Evolutionary conservation across 352 stramenopile species (phyloP), one percentile per base, ranked within the genome.

Genomic region (Peronospora farinosa): DNA sequence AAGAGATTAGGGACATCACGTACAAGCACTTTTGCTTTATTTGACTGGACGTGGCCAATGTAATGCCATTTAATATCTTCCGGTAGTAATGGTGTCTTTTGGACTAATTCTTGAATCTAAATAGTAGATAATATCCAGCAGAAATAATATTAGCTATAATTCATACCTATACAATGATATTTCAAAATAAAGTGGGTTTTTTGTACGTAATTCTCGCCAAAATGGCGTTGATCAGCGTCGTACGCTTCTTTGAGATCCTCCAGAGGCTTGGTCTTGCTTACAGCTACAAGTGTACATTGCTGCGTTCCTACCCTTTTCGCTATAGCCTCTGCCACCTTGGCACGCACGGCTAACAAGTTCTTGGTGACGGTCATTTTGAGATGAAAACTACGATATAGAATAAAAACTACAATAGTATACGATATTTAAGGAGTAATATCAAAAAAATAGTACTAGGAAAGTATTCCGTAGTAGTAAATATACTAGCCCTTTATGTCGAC

Each of bases 151-250:
- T n/a, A n/a, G n/a, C n/a, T n/a, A n/a, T n/a, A n/a, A n/a, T n/a
- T n/a, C n/a, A n/a, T n/a, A 21, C 30, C 19, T 3, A 21, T 21
- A 3, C 1, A 3, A 21, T 21, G 19, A 21, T 21, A 36, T n/a
- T n/a, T n/a, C n/a, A n/a, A n/a, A n/a, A n/a, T 50, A 23, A 36
- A 32, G 37, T 21, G 69, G 65, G 39, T 54, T 9, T n/a, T n/a
- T n/a, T n/a, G n/a, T 47, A 97, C 95, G 66, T 99, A 99, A 75
- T 99, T 99, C 63, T 99, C 96, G 36, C 96, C 96, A 79, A 99
- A 99, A 47, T 97, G 75, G 47, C 89, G 74, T 60, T 97, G 92
- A 9, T 88, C 87, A 16, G 84, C 74, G 7, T 96, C 84, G 64
- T 97, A 97, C 16, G 86, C 84, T 17, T 84, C 86, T 47, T 86